These are phyloP conservation scores for Solanum chacoense DNA, from an alignment of 305 asterid species.

Conservation along the genomic window DNA sequence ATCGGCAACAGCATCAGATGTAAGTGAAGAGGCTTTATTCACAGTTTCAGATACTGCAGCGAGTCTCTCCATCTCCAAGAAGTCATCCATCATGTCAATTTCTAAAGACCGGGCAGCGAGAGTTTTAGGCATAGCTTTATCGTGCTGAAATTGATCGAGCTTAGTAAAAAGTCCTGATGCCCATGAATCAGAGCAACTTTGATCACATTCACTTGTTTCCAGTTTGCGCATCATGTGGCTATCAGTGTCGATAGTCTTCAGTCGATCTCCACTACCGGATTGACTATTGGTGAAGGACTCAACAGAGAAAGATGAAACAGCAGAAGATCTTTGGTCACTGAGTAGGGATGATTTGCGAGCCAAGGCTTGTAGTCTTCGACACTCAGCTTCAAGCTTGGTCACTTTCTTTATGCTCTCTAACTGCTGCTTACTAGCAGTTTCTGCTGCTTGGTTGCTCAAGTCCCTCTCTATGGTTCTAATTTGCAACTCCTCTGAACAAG, in stretches of 20 bases:
- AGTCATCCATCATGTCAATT: constrained; percentile 80
- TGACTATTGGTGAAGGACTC: constrained; percentile 57
- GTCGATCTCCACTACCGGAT: constrained; percentile 40
- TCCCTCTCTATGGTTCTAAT: constrained; percentile 48
- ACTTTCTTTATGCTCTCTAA: constrained; percentile 58
- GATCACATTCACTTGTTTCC: constrained; percentile 30
- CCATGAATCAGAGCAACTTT: constrained; percentile 45
- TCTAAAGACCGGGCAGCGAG: constrained; percentile 27
- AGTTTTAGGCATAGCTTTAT: constrained; percentile 24
- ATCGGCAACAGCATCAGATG: constrained; percentile 12
- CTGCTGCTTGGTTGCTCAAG: constrained; percentile 71
- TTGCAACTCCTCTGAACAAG: constrained; percentile 37
- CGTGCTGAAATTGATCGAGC: constrained; percentile 61
- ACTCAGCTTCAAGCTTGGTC: constrained; percentile 66
- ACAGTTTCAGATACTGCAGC: constrained; percentile 47
- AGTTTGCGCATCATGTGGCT: constrained; percentile 10
- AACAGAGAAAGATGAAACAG: background rate
- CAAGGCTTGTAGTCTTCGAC: constrained; percentile 41
- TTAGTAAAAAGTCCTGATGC: constrained; percentile 54
- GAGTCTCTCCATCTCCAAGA: constrained; percentile 78
- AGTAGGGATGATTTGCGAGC: constrained; percentile 31
- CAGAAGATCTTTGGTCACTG: constrained; percentile 19
- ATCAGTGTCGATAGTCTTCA: constrained; percentile 21
- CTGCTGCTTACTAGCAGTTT: constrained; percentile 67
- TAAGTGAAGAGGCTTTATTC: constrained; percentile 16